A percentile compares a stretch with the other conserved stretches of the same genome.
These are phyloP conservation scores for Phaeoacremonium minimum DNA, from an alignment of 2,329 filamentous ascomycete genomes.

Conservation along the genomic window DNA sequence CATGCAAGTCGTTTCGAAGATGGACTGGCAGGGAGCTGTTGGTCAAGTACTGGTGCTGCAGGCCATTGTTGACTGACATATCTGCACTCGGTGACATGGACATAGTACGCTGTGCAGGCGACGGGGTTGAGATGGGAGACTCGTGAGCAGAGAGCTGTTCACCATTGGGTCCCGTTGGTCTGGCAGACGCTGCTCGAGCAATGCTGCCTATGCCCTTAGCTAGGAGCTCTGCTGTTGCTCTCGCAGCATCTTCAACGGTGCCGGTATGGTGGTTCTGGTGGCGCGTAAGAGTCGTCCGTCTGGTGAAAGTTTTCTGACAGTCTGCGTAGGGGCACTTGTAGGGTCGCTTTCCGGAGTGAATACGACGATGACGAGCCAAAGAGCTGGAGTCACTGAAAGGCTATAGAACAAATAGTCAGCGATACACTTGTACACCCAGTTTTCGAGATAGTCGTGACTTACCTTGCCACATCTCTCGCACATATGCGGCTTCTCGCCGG, in stretches of 20 bases:
- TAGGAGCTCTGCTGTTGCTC: constrained; percentile 80
- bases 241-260: constrained; percentile 89
- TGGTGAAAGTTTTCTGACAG: constrained; percentile 97
- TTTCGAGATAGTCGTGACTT: constrained; percentile 20
- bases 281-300: constrained; percentile 87
- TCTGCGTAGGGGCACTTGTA: constrained; percentile 98
- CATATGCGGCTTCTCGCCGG: constrained; percentile 97
- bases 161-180: constrained; percentile 62
- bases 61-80: constrained; percentile 62
- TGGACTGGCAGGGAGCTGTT: constrained; percentile 79
- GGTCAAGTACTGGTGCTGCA: constrained; percentile 73
- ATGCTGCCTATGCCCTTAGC: constrained; percentile 44
- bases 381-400: constrained; percentile 96
- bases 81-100: constrained; percentile 79
- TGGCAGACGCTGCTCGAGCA: constrained; percentile 25
- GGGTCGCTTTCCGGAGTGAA: constrained; percentile 90
- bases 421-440: constrained; percentile 13
- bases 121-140: constrained; percentile 75
- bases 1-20: constrained; percentile 69
- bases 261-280: constrained; percentile 96
- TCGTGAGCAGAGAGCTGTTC: constrained; percentile 66
- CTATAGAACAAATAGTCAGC: constrained; percentile 39
- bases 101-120: constrained; percentile 72
- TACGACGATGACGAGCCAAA: constrained; percentile 85
- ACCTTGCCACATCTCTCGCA: constrained; percentile 97